Conservation (phyloP, 768 basidiomycete species). For the Tubosaeta sp. region DNA sequence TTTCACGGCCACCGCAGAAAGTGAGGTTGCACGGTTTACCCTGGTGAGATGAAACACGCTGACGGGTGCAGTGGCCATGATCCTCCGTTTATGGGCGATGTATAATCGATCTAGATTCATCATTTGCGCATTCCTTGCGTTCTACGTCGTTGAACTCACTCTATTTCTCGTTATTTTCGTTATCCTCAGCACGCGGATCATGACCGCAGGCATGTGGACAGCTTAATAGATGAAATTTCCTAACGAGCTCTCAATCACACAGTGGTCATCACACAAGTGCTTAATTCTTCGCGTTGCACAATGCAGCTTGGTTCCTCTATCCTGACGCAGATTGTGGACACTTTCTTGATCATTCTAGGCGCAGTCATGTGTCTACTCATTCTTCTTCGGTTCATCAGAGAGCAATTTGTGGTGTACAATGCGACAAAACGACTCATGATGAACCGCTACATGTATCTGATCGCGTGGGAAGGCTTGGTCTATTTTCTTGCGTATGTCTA, state of each 20-base stretch:
- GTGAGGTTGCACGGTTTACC: not conserved
- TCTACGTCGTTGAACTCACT: not conserved
- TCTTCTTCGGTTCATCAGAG: not conserved
- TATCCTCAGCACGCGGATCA: not conserved
- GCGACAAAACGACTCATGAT: not conserved
- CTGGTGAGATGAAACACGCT: not conserved
- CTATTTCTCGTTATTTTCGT: not conserved
- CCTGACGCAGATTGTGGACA: not conserved
- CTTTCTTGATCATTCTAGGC: not conserved
- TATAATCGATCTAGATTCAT: not conserved
- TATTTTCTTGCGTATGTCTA: not conserved
- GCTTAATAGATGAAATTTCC: no score
- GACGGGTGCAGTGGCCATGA: not conserved
- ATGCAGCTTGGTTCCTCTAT: not conserved
- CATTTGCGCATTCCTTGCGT: not conserved
- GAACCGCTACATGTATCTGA: not conserved
- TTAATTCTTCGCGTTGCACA: not conserved
- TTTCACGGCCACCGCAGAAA: slow-evolving; percentile 1
- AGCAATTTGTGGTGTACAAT: not conserved
- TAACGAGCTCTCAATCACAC: not conserved
- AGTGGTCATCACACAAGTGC: not conserved
- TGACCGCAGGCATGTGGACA: not conserved
- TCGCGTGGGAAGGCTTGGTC: not conserved
- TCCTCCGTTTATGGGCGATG: not conserved
- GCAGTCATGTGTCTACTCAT: not conserved